Conservation (phyloP, 257 asterid genomes). For the Capsicum chinense region DNA sequence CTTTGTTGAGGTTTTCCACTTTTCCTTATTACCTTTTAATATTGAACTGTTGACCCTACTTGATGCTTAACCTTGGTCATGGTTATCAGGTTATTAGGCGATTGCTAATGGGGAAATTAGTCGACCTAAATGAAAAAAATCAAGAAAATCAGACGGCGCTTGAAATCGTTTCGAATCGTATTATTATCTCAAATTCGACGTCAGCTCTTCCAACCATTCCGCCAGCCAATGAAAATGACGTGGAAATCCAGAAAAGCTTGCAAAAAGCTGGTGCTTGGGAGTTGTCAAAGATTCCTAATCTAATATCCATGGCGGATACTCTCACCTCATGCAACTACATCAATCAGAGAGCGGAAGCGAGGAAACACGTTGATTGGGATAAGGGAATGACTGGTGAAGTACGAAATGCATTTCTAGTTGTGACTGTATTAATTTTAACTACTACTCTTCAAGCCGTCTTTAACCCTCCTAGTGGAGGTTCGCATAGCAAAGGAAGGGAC, state of each 20-base stretch:
- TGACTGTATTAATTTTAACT: constrained; percentile 17
- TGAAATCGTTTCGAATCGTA: neutral
- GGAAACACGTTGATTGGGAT: neutral
- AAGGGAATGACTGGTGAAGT: neutral
- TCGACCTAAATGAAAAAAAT: constrained; percentile 7
- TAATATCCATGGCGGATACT: neutral
- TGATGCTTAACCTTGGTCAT: neutral
- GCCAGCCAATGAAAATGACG: neutral
- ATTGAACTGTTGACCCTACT: too few species aligned
- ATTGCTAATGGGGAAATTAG: constrained; percentile 9
- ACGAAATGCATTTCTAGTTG: constrained; percentile 25
- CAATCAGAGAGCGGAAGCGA: neutral
- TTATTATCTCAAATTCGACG: neutral
- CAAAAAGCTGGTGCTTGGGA: neutral
- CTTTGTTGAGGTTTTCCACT: neutral
- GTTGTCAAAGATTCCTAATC: neutral
- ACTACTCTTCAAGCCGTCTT: constrained; percentile 23
- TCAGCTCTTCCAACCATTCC: neutral
- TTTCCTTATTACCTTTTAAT: neutral
- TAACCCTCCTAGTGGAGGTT: constrained; percentile 34
- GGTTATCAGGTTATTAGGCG: constrained; percentile 29
- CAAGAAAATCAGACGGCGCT: constrained; percentile 28
- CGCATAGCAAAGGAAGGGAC: neutral
- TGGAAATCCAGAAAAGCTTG: neutral
- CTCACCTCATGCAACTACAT: neutral